Conservation (phyloP, 306 rosid species). For the Rosa rugosa region DNA sequence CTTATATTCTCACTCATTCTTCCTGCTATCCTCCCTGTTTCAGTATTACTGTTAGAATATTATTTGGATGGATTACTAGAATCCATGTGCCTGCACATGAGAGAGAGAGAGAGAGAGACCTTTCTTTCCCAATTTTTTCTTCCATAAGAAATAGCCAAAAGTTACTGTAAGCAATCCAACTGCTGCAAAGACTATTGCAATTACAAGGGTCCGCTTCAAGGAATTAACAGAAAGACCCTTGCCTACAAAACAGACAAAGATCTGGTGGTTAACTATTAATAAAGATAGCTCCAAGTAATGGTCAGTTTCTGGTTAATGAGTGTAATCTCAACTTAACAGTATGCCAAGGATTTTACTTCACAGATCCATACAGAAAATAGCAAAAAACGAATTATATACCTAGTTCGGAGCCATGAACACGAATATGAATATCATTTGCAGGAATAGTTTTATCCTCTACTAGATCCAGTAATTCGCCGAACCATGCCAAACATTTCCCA, state of each 20-base stretch:
- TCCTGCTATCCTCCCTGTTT: background rate
- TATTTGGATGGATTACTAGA: background rate
- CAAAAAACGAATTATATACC: background rate
- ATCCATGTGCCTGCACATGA: background rate
- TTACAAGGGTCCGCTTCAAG: slow-evolving; percentile 10
- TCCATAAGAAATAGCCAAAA: background rate
- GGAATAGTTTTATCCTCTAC: background rate
- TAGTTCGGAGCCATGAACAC: background rate
- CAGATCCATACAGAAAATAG: background rate
- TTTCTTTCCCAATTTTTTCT: background rate
- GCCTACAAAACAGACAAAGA: background rate
- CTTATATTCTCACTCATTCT: background rate
- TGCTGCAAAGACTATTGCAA: background rate
- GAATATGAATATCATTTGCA: background rate
- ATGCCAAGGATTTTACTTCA: background rate
- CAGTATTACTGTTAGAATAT: background rate
- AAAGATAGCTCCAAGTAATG: background rate
- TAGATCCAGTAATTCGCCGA: background rate
- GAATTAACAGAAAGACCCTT: background rate
- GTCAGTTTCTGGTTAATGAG: background rate
- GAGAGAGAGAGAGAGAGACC: background rate
- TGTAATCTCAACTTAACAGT: background rate
- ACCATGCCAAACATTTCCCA: slow-evolving; percentile 20
- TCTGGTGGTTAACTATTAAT: background rate
- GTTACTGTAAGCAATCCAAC: background rate